Evolutionary conservation across 106 monocot genomes (phyloP).

Genomic region (Dactylorhiza incarnata): DNA sequence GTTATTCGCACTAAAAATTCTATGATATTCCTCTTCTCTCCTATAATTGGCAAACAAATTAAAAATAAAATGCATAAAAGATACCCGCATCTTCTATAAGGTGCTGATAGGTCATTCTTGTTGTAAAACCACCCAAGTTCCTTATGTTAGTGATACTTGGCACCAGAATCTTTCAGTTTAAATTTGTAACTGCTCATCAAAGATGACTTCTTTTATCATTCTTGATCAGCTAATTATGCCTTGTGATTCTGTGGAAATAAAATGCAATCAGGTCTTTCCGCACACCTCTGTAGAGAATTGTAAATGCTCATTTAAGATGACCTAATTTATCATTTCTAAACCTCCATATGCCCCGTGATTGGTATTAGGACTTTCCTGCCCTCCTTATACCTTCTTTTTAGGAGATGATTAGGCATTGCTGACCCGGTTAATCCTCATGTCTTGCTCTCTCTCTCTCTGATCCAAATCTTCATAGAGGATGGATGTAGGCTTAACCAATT

Average conservation of each 20-base stretch:
- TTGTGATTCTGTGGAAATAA: background rate
- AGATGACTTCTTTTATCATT: background rate
- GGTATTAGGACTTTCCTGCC: too few species aligned
- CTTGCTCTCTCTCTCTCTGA: too few species aligned
- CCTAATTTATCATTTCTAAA: too few species aligned
- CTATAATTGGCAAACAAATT: background rate
- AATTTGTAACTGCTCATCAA: background rate
- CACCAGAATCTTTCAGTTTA: background rate
- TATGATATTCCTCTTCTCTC: background rate
- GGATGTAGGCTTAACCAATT: too few species aligned
- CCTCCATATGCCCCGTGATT: too few species aligned
- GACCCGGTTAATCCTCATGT: too few species aligned
- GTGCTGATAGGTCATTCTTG: background rate
- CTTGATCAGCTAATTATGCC: background rate
- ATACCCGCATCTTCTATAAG: background rate
- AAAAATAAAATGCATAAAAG: background rate
- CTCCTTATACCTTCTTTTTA: too few species aligned
- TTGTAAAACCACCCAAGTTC: background rate
- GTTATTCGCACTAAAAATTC: slow-evolving; percentile 5
- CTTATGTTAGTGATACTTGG: background rate
- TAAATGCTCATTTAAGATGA: too few species aligned
- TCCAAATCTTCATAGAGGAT: too few species aligned
- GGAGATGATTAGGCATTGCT: too few species aligned
- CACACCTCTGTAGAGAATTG: background rate
- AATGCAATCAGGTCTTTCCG: background rate